phyloP scores from a whole-genome alignment of 768 basidiomycete genomes.

The Baorangia bicolor region DNA sequence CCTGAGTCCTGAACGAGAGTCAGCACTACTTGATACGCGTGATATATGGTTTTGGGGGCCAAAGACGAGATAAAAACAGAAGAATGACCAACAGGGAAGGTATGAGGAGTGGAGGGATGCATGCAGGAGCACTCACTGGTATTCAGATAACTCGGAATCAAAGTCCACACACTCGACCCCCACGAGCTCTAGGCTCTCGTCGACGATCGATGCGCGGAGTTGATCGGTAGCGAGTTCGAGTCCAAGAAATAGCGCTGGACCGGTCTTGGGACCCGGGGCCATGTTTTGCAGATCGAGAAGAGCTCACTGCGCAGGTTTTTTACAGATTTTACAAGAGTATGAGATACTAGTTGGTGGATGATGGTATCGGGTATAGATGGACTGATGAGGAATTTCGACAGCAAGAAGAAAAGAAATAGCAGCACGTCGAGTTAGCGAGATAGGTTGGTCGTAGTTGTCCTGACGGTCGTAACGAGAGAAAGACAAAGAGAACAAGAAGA shows the following conservation, averaged over 20 bases:
- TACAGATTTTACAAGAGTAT: conserved; percentile 4
- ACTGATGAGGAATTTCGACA: conserved; percentile 11
- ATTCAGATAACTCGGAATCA: conserved; percentile 75
- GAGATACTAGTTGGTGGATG: conserved; percentile 19
- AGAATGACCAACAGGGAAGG: background rate
- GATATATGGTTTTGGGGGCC: conserved; percentile 8
- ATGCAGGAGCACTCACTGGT: conserved; percentile 57
- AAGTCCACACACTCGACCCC: conserved; percentile 84
- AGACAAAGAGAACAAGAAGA: conserved; percentile 11
- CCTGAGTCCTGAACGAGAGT: conserved; percentile 61
- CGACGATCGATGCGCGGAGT: conserved; percentile 78
- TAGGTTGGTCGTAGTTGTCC: conserved; percentile 17
- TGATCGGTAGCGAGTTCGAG: conserved; percentile 86
- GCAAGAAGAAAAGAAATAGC: conserved; percentile 8
- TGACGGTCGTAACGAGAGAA: conserved; percentile 27
- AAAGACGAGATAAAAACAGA: background rate
- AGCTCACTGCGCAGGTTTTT: background rate
- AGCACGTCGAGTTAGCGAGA: conserved; percentile 1
- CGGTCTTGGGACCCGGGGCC: conserved; percentile 39
- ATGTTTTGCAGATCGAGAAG: conserved; percentile 19
- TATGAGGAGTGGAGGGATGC: background rate
- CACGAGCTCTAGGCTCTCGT: conserved; percentile 77
- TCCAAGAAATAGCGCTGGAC: conserved; percentile 71
- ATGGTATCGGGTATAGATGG: conserved; percentile 33
- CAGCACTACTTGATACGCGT: conserved; percentile 14